phyloP scores from a whole-genome alignment of 805 yeast species.

The Candida easanensis region DNA sequence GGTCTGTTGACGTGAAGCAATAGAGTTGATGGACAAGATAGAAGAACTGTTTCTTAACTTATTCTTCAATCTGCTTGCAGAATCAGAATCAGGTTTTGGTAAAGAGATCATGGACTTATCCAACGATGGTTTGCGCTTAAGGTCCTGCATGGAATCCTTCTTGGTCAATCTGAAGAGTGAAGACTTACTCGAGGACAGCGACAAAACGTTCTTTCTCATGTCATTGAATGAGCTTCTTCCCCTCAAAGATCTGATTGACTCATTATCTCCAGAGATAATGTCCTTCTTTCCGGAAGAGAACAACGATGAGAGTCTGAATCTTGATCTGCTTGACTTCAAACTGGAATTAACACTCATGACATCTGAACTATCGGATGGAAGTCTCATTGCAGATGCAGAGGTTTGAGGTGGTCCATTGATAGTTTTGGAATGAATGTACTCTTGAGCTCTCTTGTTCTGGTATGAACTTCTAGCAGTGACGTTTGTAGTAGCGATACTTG shows the following conservation, averaged over 20 bases:
- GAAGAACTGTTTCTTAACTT: constrained; percentile 52
- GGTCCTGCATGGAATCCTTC: constrained; percentile 24
- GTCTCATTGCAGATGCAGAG: constrained; percentile 8
- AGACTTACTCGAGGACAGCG: constrained; percentile 23
- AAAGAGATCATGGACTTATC: constrained; percentile 48
- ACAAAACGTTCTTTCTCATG: constrained; percentile 30
- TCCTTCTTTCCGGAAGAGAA: constrained; percentile 23
- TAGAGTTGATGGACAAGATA: constrained; percentile 38
- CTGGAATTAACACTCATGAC: constrained; percentile 16
- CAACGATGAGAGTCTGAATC: constrained; percentile 27
- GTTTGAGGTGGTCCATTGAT: constrained; percentile 10
- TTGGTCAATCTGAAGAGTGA: constrained; percentile 21
- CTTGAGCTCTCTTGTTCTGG: constrained; percentile 15
- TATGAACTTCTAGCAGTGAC: constrained; percentile 13
- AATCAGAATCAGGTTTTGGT: constrained; percentile 52
- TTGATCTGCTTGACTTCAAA: constrained; percentile 25
- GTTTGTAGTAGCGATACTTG: constrained; percentile 9
- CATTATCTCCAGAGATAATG: constrained; percentile 15
- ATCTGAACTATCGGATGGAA: constrained; percentile 12
- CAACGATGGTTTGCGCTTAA: constrained; percentile 19
- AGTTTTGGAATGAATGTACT: constrained; percentile 14
- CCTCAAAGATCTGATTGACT: constrained; percentile 26
- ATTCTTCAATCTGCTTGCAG: constrained; percentile 51
- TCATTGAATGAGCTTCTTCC: constrained; percentile 26
- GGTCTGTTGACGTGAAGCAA: constrained; percentile 21